Base-by-base conservation (phyloP, 2,329 filamentous ascomycete genomes). In the Ascochyta viciae-villosae region DNA sequence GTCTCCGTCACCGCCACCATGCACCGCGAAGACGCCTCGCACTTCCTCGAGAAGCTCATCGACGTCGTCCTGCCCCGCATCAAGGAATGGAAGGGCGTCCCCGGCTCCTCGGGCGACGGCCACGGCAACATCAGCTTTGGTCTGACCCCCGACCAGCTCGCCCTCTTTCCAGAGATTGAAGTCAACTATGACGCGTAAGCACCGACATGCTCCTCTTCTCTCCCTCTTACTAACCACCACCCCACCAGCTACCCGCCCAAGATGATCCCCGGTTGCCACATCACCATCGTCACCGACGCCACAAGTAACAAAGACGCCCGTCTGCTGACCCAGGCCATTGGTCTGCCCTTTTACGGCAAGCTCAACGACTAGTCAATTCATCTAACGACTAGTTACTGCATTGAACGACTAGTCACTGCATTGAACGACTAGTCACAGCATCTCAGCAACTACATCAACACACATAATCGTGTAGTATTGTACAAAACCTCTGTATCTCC, bases 1-100 rank as follows among this genome's bases (percentile, higher is more conserved):
- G 83, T 91, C 26, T 87, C 91, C 57, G 86, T 90, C 65, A 97
- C 94, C 71, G 87, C 86, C 45, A 89, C 90, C 24, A 79, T 99
- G 60, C 82, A 83, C 52, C 92, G 91, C 27, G 89, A 95, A 74
- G 85, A 89, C 56, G 95, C 96, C 69, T 90, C 91, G 61, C 89
- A 97, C 75, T 97, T 99, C 75, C 74, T 99, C 40, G 90, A 94
- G 70, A 96, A 96, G 80, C 82, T 92, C 65, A 83, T 98, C 51
- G 92, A 96, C 73, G 82, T 98, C 8, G 93, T 99, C 6, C 83
- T 98, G 73, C 95, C 95, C 35, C 90, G 88, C 72, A 96, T 99
- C 78, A 99, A 98, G 82, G 95, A 99, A 67, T 99, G 92, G 90
- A 86, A 85, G 52, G 95, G 95, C 57, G 81, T 90, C n/a, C 85